Evolutionary conservation across 2,329 filamentous ascomycete species (phyloP).

Genomic region (Fonsecaea erecta): DNA sequence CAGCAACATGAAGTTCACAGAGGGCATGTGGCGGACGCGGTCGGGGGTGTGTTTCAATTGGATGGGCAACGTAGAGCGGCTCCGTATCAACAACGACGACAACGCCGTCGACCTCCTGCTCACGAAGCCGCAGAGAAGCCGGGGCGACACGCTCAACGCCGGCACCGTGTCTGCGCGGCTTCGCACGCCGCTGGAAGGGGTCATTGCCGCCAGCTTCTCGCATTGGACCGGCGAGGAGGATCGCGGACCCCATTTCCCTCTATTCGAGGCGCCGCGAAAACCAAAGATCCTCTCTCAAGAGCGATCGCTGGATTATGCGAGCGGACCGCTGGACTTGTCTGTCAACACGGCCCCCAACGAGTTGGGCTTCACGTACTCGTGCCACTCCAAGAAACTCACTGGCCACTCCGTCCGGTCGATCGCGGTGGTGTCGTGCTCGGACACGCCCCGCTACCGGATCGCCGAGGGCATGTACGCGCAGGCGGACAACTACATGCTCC

Average conservation of each 20-base stretch:
- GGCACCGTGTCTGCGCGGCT: conserved; percentile 12
- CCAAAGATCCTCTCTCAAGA: conserved; percentile 40
- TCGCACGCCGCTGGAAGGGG: conserved; percentile 16
- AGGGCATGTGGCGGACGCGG: conserved; percentile 47
- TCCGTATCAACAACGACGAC: conserved; percentile 39
- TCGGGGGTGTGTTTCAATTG: conserved; percentile 43
- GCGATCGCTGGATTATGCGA: conserved; percentile 41
- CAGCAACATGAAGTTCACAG: conserved; percentile 49
- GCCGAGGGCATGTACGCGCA: conserved; percentile 47
- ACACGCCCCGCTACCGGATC: conserved; percentile 41
- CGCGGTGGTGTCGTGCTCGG: conserved; percentile 45
- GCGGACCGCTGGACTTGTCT: conserved; percentile 42
- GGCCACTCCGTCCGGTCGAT: conserved; percentile 48
- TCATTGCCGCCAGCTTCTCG: conserved; percentile 11
- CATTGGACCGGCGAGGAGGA: conserved; percentile 22
- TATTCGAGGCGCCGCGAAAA: conserved; percentile 38
- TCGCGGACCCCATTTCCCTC: conserved; percentile 16
- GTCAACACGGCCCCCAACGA: conserved; percentile 45
- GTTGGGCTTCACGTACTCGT: conserved; percentile 39
- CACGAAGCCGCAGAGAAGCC: conserved; percentile 46
- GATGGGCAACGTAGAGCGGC: conserved; percentile 50
- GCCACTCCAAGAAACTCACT: conserved; percentile 41
- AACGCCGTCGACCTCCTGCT: conserved; percentile 43
- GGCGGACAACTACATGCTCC: conserved; percentile 47
- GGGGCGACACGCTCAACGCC: conserved; percentile 44